Conservation (phyloP, 768 basidiomycete species). For the Lentinula boryana region DNA sequence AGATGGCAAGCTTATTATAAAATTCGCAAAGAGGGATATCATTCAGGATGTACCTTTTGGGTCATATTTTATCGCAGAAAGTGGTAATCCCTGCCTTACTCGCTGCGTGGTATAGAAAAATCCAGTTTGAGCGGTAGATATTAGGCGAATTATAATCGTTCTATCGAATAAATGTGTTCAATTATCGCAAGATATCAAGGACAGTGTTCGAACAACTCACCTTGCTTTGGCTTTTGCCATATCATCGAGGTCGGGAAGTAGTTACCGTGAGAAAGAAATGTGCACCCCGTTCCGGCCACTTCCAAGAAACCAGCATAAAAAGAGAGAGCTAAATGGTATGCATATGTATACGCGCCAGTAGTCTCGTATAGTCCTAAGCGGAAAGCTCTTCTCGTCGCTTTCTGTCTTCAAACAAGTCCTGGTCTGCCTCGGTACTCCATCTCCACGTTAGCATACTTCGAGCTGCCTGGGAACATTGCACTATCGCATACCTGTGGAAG, state of each 20-base stretch:
- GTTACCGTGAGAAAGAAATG: neutral
- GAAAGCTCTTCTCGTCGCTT: no score
- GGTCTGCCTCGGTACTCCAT: no score
- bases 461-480: no score
- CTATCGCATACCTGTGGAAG: no score
- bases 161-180: conserved; percentile 27
- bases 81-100: conserved; percentile 64
- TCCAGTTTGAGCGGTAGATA: conserved; percentile 89
- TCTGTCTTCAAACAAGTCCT: no score
- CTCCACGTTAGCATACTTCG: no score
- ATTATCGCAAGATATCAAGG: neutral
- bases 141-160: conserved; percentile 79
- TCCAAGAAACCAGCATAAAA: no score
- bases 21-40: no score
- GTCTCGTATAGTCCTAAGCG: no score
- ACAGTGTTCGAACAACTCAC: neutral
- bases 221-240: conserved; percentile 15
- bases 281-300: no score
- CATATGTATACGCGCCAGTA: no score
- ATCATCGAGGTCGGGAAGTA: neutral
- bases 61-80: conserved; percentile 91
- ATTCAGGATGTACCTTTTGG: conserved; percentile 56
- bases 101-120: conserved; percentile 87
- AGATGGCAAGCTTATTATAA: neutral
- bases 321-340: no score